Percentiles rank a stretch among this genome's conserved stretches.
phyloP scores from a whole-genome alignment of 1,139 yeast species.

The Wickerhamomyces sp. region DNA sequence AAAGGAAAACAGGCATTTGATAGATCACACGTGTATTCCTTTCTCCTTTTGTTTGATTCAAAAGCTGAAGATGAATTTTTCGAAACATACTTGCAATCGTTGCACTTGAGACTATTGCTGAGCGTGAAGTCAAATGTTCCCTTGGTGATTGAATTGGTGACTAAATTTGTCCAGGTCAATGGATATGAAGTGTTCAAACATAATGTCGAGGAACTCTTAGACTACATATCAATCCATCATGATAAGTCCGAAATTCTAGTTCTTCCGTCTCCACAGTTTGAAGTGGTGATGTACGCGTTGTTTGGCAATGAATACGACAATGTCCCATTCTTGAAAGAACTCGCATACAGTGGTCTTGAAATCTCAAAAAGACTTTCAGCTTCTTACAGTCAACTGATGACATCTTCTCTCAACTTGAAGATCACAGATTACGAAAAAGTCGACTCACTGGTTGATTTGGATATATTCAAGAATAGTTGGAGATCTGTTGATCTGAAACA shows the following conservation, averaged over 20 bases:
- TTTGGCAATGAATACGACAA: conserved; percentile 13
- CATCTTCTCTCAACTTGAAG: conserved; percentile 25
- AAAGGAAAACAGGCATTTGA: conserved; percentile 29
- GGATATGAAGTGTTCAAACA: conserved; percentile 32
- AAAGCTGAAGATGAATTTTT: conserved; percentile 58
- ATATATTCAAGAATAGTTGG: conserved; percentile 22
- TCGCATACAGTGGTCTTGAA: conserved; percentile 20
- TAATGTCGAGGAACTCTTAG: conserved; percentile 31
- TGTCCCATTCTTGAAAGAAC: conserved; percentile 26
- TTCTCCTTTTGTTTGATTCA: conserved; percentile 45
- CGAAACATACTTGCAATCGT: conserved; percentile 44
- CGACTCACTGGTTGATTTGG: conserved; percentile 14
- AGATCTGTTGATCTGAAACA: conserved; percentile 16
- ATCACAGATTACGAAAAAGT: conserved; percentile 18
- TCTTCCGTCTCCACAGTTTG: conserved; percentile 13
- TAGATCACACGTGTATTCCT: conserved; percentile 24
- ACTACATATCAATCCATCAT: conserved; percentile 23
- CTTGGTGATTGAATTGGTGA: conserved; percentile 12
- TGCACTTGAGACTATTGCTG: conserved; percentile 41
- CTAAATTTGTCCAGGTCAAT: conserved; percentile 40
- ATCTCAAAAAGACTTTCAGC: conserved; percentile 6
- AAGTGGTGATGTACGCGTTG: conserved; percentile 18
- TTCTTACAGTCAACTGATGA: conserved; percentile 17
- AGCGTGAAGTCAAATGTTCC: conserved; percentile 12
- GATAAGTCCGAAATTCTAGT: conserved; percentile 3